Evolutionary conservation across 257 asterid genomes (phyloP), one percentile per base, ranked within the genome.

Genomic region (Verbena officinalis): DNA sequence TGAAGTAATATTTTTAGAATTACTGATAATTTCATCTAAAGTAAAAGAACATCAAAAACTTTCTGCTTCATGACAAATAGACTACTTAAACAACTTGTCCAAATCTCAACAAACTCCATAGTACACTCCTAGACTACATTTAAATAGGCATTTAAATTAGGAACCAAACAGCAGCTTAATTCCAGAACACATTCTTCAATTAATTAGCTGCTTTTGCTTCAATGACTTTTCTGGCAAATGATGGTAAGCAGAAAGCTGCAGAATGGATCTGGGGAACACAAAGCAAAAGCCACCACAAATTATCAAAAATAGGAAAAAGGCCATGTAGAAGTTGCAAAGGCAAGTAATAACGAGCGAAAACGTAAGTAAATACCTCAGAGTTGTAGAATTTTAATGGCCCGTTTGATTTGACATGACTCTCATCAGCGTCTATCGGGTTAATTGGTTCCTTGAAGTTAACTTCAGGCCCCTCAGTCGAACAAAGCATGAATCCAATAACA

Each of bases 161-260:
- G 62, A 59, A 56, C 50, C 45, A 42, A 56, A 55, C 64, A 48
- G 34, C 45, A 52, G 31, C 61, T 55, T 56, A 54, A 14, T 45
- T 69, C 71, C 39, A 33, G 16, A 7, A 9, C 40, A 7, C 38
- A n/a, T n/a, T n/a, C n/a, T n/a, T 12, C 62, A 55, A 49, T 80
- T 79, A 84, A 4, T 64, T 76, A n/a, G 79, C 77, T 71, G 79
- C 76, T 71, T 80, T 85, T n/a, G 84, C 27, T 11, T 90, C 95
- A 1, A 94, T 94, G 75, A 90, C 95, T 67, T 80, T 90, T 74
- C 70, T 84, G 16, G 99, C 99, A 21, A 94, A 94, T 1, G 99
- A 80, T 17, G 99, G 99, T 69, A 94, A 77, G 63, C 96, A 88
- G 87, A 94, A 94, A 5, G 99, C 97, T 0, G 99, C 97, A 40